These are phyloP conservation scores for Pseudonitzschia delicatissima DNA, from an alignment of 108 stramenopile species.

Conservation along the genomic window DNA sequence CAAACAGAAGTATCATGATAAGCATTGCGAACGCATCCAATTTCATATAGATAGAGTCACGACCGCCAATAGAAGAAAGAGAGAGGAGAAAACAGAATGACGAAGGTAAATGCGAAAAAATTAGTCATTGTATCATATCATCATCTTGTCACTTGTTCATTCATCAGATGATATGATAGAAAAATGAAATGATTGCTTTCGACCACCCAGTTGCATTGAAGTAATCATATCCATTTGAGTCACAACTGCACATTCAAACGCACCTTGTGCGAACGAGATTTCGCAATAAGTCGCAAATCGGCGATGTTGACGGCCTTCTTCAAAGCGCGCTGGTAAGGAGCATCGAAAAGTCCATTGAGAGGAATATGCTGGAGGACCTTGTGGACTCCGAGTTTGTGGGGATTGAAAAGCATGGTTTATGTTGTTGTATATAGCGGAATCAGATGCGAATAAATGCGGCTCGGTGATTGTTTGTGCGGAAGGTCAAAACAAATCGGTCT, in stretches of 20 bases:
- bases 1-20: too few species aligned
- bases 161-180: too few species aligned
- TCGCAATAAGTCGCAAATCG: conserved; percentile 83
- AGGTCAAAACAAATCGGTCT: too few species aligned
- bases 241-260: conserved; percentile 26
- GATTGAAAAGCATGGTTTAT: conserved; percentile 54
- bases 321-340: conserved; percentile 70
- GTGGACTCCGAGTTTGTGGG: conserved; percentile 88
- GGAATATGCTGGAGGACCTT: conserved; percentile 88
- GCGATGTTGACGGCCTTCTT: conserved; percentile 89
- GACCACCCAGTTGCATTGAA: too few species aligned
- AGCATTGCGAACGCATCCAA: neutral
- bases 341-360: conserved; percentile 84
- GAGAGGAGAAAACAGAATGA: neutral
- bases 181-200: too few species aligned
- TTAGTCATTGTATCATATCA: too few species aligned
- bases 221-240: too few species aligned
- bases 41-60: neutral
- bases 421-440: conserved; percentile 1
- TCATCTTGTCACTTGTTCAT: too few species aligned
- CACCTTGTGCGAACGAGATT: conserved; percentile 88
- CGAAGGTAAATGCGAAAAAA: too few species aligned
- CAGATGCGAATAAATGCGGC: too few species aligned
- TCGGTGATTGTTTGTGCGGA: too few species aligned
- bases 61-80: neutral